Base-by-base conservation (phyloP, 177 flowering plant species). In the Vitis hybrid region DNA sequence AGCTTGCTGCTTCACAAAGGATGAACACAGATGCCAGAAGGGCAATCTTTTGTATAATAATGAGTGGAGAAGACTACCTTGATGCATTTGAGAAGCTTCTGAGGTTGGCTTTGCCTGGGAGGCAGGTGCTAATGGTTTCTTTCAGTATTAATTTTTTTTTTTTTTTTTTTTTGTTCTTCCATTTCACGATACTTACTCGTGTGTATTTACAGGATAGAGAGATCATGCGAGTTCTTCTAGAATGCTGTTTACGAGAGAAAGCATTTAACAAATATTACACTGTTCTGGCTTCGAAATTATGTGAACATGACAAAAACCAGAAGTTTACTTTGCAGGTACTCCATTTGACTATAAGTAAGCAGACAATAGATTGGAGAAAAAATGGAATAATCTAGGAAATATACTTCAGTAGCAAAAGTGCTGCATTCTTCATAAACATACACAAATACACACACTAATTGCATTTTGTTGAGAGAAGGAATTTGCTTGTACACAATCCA, bases 11-110 rank as follows among this genome's bases (percentile, higher is more conserved):
- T 57, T 79, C 88, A 23, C 97, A 89, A 66, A 88, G 97, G 73
- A 96, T 96, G 99, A 96, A 93, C 68, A 96, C 99, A 59, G 97
- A 88, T 77, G 82, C 87, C 5, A 82, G 99, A 78, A 90, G 79
- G 72, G 98, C 97, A 54, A 93, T 96, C 52, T 93, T 93, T 75
- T 93, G 97, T 75, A 78, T 96, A 48, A 84, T 96, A 56, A 96
- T 93, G 97, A 93, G 91, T 64, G 95, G 90, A 2, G 99, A 96
- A 72, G 99, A 96, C 73, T 96, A 89, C 51, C 45, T 87, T 62
- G 99, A 96, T 83, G 88, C 98, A 34, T 90, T 91, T 79, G 97
- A 91, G 85, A 94, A 92, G 79, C 92, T 96, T 76, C 72, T 92
- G 11, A 87, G 93, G 68, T 78, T 96, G 82, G 90, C 89, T 75